A percentile compares a stretch with the other conserved stretches of the same genome.
Evolutionary conservation across 1,284 basidiomycete genomes (phyloP).

Genomic region (Wallemia mellicola): DNA sequence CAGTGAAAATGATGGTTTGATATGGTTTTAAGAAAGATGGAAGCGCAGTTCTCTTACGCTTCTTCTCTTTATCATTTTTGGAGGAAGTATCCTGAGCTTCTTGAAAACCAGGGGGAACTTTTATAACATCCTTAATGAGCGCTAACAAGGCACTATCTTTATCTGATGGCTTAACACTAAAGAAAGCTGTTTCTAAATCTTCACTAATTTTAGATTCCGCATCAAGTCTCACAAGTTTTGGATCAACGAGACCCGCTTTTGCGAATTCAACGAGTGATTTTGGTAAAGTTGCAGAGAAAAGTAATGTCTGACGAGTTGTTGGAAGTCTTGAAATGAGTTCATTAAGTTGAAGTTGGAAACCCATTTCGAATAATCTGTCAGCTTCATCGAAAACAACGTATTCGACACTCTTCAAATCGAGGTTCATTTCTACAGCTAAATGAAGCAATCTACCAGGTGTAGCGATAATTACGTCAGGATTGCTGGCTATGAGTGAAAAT

Average conservation of each 20-base stretch:
- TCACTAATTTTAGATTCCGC: conserved; percentile 83
- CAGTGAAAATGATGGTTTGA: conserved; percentile 81
- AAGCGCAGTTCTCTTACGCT: conserved; percentile 10
- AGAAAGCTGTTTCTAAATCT: conserved; percentile 79
- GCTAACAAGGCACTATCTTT: conserved; percentile 75
- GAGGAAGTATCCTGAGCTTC: conserved; percentile 10
- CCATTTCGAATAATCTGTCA: conserved; percentile 87
- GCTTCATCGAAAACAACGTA: conserved; percentile 96
- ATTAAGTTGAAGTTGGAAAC: conserved; percentile 67
- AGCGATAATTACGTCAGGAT: conserved; percentile 84
- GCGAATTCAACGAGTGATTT: conserved; percentile 91
- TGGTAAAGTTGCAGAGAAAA: conserved; percentile 89
- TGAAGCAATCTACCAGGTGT: conserved; percentile 92
- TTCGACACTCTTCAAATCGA: conserved; percentile 62
- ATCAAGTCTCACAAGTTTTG: conserved; percentile 78
- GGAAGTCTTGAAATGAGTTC: conserved; percentile 77
- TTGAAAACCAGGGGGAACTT: conserved; percentile 30
- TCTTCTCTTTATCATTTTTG: conserved; percentile 14
- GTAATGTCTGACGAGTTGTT: conserved; percentile 52
- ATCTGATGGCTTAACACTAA: conserved; percentile 69
- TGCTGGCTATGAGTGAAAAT: conserved; percentile 76
- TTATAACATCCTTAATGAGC: conserved; percentile 60
- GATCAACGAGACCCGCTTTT: conserved; percentile 76
- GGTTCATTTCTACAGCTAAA: conserved; percentile 82
- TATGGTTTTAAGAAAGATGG: conserved; percentile 33